Evolutionary conservation across 495 filamentous ascomycete genomes (phyloP), one percentile per base, ranked within the genome.

Genomic region (Neurospora tetraspora): DNA sequence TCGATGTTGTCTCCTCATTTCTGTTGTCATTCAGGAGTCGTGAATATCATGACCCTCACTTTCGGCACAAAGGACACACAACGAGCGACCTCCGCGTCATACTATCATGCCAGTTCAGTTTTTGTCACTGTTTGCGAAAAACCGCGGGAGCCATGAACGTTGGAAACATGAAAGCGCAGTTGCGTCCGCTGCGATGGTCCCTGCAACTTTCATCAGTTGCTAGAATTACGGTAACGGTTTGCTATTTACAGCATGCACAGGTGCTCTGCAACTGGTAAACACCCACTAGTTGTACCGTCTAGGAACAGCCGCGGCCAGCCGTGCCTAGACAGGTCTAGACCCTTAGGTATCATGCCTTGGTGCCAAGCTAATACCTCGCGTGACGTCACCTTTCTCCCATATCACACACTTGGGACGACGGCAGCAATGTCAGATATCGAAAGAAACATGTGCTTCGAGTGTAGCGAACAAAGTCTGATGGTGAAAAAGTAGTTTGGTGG

Each of bases 291-390:
- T 11, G 4, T 9, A n/a, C n/a, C n/a, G 20, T 9, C 45, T 53
- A n/a, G 9, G 0, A 59, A 14, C 47, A 59, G 42, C 42, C 20
- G 42, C 1, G 42, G 42, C 42, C 42, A 45, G 45, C 42, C 42
- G 42, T n/a, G 42, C 10, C 45, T 53, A 10, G 45, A 23, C 20
- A 23, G 45, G 53, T 61, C 53, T 12, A 61, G 53, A 61, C 53
- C 12, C 12, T 3, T 16, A 2, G 1, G 2, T 34, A 0, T 47
- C 40, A 12, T 0, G 3, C 1, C 7, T 47, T 20, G 0, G 1
- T 59, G 23, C 47, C 47, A 59, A 59, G 47, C 31, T 5, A 14
- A 59, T 59, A 31, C n/a, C 0, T 4, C 11, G 11, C 12, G 23
- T 34, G 53, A 65, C 53, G 53, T 65, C 53, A 65, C 53, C 20